Evolutionary conservation across 768 basidiomycete genomes (phyloP).

Genomic region (Rhodocollybia butyracea): DNA sequence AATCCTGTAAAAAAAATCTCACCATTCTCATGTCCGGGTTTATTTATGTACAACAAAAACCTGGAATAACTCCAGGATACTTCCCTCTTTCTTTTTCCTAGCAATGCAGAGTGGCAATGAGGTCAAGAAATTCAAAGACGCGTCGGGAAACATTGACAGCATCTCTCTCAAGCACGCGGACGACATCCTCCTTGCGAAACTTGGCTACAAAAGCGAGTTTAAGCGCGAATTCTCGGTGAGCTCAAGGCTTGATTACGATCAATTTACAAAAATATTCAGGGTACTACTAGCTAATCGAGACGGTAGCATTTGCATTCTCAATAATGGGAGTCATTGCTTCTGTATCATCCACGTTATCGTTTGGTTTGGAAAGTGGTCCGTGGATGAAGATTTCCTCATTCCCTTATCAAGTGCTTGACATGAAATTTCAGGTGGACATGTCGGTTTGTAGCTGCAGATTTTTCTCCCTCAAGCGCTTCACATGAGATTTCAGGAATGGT

Average conservation of each 20-base stretch:
- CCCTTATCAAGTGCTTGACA: neutral
- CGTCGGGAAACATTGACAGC: neutral
- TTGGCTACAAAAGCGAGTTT: slow-evolving; percentile 74
- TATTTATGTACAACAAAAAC: neutral
- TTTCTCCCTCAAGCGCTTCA: neutral
- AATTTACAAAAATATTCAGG: neutral
- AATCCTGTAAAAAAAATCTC: neutral
- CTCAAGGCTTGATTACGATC: neutral
- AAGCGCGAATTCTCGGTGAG: slow-evolving; percentile 70
- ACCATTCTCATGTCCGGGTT: neutral
- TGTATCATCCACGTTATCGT: slow-evolving; percentile 62
- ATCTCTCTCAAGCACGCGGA: slow-evolving; percentile 40
- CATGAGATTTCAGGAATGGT: slow-evolving; percentile 51
- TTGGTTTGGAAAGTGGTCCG: slow-evolving; percentile 60
- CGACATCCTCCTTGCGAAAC: slow-evolving; percentile 54
- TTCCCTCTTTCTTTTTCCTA: neutral
- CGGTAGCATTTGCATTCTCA: slow-evolving; percentile 62
- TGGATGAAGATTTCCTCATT: neutral
- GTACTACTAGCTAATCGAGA: slow-evolving; percentile 47
- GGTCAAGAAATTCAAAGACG: neutral
- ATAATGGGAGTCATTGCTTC: slow-evolving; percentile 75
- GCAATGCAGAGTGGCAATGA: neutral
- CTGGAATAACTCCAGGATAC: neutral
- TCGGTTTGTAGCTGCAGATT: slow-evolving; percentile 38
- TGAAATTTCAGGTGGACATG: slow-evolving; percentile 57